Evolutionary conservation across 441 rosid genomes (phyloP), one percentile per base, ranked within the genome.

Genomic region (Gossypium schwendimanii): DNA sequence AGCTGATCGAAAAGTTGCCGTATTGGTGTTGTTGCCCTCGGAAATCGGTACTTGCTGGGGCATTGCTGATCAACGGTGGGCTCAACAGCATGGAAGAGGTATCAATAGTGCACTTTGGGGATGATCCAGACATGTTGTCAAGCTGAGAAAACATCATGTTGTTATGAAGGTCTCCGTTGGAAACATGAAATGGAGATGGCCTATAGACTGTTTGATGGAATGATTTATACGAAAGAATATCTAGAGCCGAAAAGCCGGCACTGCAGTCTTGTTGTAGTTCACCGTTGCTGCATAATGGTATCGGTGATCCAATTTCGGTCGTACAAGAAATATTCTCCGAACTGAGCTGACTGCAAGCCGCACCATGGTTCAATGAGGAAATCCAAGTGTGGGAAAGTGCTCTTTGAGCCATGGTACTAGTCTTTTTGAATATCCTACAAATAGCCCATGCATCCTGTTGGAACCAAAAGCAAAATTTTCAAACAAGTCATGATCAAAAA

Each of bases 381-480:
- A 83, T 24, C 94, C 91, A 89, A 24, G 97, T 79, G 55, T 87
- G 89, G 54, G 90, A 83, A 12, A 84, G 76, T 68, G 97, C 83
- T 85, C 89, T 88, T 54, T 89, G 99, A 41, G 96, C 88, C 73
- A 84, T 83, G 4, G 98, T 77, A 58, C 84, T 94, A 12, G 91
- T 86, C 81, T 92, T 94, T 88, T 88, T 94, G 86, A 94, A 92
- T 83, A 94, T 94, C 87, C 96, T 88, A 24, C 99, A 92, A 44
- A 94, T 92, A 58, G 99, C 99, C 99, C 99, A 92, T 1, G 96
- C 88, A 66, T 92, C 99, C 98, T 94, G 87, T 61, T 20, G 15
- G 18, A 4, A 2, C 20, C 69, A 65, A 60, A 70, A 23, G 1
- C 15, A 18, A 65, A 8, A 20, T 60, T 24, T 73, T 6, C 36